These are phyloP conservation scores for Didymella exigua DNA, from an alignment of 2,329 filamentous ascomycete genomes.

Conservation along the genomic window DNA sequence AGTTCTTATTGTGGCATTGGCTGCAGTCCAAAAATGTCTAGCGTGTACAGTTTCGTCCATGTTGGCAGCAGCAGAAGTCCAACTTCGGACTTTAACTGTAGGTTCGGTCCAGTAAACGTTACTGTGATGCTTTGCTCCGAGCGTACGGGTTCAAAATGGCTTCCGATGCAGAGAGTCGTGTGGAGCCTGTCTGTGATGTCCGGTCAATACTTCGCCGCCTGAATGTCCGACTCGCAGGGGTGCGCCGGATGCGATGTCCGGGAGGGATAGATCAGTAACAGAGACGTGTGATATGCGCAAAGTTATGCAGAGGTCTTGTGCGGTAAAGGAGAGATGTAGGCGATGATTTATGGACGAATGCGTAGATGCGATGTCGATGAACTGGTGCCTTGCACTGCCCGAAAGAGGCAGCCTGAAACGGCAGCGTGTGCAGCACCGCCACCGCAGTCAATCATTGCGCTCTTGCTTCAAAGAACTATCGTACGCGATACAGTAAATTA, in stretches of 20 bases:
- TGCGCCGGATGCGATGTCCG: constrained; percentile 3
- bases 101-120: constrained; percentile 4
- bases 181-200: constrained; percentile 3
- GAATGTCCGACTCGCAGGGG: constrained; percentile 5
- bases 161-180: background rate
- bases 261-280: background rate
- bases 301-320: background rate
- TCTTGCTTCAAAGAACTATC: background rate
- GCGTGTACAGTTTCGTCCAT: constrained; percentile 3
- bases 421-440: constrained; percentile 9
- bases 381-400: constrained; percentile 19
- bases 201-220: constrained; percentile 1
- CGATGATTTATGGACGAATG: background rate
- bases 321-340: background rate
- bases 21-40: background rate
- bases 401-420: constrained; percentile 15
- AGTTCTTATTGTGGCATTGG: background rate
- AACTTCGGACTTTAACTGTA: constrained; percentile 5
- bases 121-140: constrained; percentile 10
- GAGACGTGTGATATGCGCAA: background rate
- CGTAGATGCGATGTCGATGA: constrained; percentile 4
- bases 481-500: background rate
- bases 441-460: background rate
- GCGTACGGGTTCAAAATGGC: background rate
- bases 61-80: background rate